Evolutionary conservation across 192 early-diverging fungal species (phyloP).

Genomic region (Jimgerdemannia flammicorona): DNA sequence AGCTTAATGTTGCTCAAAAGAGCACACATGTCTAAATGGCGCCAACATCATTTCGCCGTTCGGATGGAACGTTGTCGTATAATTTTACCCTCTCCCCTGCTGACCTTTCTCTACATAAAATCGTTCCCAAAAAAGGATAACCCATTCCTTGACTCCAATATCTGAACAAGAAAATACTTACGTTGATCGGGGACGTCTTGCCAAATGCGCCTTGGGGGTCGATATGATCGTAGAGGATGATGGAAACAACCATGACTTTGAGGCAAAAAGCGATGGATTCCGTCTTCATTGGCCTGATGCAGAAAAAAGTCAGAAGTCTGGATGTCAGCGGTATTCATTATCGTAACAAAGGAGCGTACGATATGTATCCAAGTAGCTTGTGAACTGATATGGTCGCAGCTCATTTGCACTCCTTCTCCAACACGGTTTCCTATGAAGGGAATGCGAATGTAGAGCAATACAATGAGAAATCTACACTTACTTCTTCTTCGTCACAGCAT

Average conservation of each 20-base stretch:
- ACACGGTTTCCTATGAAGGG: too few species aligned
- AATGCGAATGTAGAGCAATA: not conserved
- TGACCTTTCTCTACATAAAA: too few species aligned
- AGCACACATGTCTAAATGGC: too few species aligned
- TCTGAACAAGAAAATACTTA: conserved; percentile 34
- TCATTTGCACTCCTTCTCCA: too few species aligned
- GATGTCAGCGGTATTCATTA: not conserved
- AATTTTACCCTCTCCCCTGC: too few species aligned
- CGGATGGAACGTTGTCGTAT: too few species aligned
- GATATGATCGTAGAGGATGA: conserved; percentile 92
- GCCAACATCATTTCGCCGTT: too few species aligned
- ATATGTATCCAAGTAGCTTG: too few species aligned
- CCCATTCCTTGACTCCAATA: not conserved
- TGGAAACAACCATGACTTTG: conserved; percentile 82
- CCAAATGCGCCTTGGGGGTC: conserved; percentile 71
- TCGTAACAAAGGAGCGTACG: too few species aligned
- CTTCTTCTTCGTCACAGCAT: conserved; percentile 70
- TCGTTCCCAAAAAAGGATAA: too few species aligned
- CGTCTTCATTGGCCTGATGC: conserved; percentile 44
- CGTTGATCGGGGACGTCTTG: conserved; percentile 78
- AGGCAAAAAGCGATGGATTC: conserved; percentile 75
- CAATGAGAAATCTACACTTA: conserved; percentile 6
- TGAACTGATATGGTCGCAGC: too few species aligned
- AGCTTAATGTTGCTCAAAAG: too few species aligned
- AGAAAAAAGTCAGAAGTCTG: conserved; percentile 1